phyloP scores from a whole-genome alignment of 768 basidiomycete genomes.

The Kwoniella mangroviensis region DNA sequence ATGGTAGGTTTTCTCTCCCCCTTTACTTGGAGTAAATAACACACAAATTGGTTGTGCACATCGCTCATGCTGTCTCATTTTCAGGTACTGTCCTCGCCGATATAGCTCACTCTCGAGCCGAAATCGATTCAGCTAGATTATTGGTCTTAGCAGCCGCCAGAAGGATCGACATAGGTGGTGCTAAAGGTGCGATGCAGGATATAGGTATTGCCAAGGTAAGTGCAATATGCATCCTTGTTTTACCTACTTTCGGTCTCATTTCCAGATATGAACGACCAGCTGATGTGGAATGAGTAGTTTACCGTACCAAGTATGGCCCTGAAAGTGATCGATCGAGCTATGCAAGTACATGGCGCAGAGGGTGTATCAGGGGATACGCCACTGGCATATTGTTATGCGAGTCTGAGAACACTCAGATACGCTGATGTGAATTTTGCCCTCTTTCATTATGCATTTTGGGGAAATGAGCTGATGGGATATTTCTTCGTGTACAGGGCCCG shows the following conservation, averaged over 20 bases:
- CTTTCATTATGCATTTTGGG: too few species aligned
- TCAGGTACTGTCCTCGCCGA: slow-evolving; percentile 84
- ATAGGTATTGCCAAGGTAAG: slow-evolving; percentile 94
- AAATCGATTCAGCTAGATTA: slow-evolving; percentile 84
- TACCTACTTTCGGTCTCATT: slow-evolving; percentile 3
- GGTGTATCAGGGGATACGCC: slow-evolving; percentile 88
- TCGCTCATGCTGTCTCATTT: neutral
- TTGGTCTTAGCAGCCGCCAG: slow-evolving; percentile 90
- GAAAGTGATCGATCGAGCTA: slow-evolving; percentile 87
- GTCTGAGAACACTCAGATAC: slow-evolving; percentile 77
- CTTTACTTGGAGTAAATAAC: too few species aligned
- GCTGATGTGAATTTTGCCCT: slow-evolving; percentile 56
- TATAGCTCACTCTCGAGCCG: slow-evolving; percentile 88
- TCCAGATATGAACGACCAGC: too few species aligned
- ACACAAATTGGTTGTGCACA: too few species aligned
- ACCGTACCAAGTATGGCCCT: slow-evolving; percentile 91
- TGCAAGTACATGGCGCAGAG: slow-evolving; percentile 95
- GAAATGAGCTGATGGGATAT: slow-evolving; percentile 21
- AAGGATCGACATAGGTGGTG: slow-evolving; percentile 86
- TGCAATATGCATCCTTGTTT: neutral
- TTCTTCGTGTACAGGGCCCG: slow-evolving; percentile 37
- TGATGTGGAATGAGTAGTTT: slow-evolving; percentile 65
- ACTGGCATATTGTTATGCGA: slow-evolving; percentile 77
- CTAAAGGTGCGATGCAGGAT: slow-evolving; percentile 95
- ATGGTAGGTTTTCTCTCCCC: slow-evolving; percentile 64